Base-by-base conservation (phyloP, 2,329 filamentous ascomycete genomes). In the Ceratocystis harringtonii region DNA sequence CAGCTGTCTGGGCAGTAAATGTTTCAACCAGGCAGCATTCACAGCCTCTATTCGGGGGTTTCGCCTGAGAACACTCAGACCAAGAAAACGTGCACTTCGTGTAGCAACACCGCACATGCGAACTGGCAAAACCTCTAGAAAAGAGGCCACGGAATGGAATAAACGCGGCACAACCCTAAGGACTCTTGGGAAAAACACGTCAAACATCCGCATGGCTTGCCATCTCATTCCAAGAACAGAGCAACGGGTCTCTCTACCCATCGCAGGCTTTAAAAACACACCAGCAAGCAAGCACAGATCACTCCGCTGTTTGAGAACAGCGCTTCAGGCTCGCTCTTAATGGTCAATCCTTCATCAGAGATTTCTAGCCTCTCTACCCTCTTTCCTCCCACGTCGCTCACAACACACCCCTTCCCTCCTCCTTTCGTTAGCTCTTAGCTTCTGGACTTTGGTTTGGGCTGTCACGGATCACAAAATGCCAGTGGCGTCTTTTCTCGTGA, bases 261-360 rank as follows among this genome's bases (percentile, higher is more conserved):
- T 22, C 7, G 55, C 30, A 58, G 30, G 55, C 30, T 19, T 58
- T 36, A 58, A 58, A 52, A 25, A 28, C 19, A 52, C 55, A 12
- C 10, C 10, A 41, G 36, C 12, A 41, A 41, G 36, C 12, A 41
- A 41, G 28, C 55, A 58, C 55, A 19, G 55, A 36, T 58, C 55
- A 58, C 30, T 15, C 17, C 4, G 36, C 12, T 41, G 36, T 41
- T 41, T 15, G 10, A 41, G 36, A 41, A 41, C 36, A 41, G 36
- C 36, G 10, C 36, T 41, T n/a, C 30, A 30, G 55, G 12, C 55
- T 30, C 30, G n/a, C 28, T 8, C 55, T 25, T 25, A 5, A 30
- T 58, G 55, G 32, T 58, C 36, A 15, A 36, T 58, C 25, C 55
- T 58, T 58, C 30, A 58, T 58, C 55, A 58, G 55, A 58, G 55